Percentiles rank a stretch among this genome's conserved stretches.
These are phyloP conservation scores for Phytophthora kernoviae DNA, from an alignment of 352 stramenopile genomes.

Conservation along the genomic window DNA sequence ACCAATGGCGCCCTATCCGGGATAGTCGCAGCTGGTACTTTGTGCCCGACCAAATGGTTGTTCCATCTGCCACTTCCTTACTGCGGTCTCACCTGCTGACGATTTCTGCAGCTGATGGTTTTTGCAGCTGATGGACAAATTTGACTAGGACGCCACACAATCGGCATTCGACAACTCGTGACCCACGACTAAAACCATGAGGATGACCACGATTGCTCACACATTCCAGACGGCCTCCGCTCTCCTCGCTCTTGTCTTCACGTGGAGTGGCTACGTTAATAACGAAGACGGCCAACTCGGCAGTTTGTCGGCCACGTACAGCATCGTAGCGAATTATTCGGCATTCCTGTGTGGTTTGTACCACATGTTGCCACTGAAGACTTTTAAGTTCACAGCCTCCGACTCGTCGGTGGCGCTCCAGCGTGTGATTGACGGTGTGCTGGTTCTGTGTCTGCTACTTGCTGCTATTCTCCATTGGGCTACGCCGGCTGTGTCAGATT, in stretches of 20 bases:
- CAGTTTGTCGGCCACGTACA: slow-evolving; percentile 35
- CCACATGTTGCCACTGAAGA: slow-evolving; percentile 37
- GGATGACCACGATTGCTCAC: slow-evolving; percentile 10
- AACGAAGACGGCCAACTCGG: slow-evolving; percentile 38
- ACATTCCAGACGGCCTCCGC: slow-evolving; percentile 32
- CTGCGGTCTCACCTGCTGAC: too few species aligned
- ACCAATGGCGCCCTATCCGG: too few species aligned
- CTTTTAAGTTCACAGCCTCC: slow-evolving; percentile 23
- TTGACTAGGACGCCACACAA: too few species aligned
- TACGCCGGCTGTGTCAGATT: slow-evolving; percentile 38
- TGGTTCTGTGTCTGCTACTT: slow-evolving; percentile 36
- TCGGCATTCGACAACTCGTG: too few species aligned
- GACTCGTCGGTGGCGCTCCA: slow-evolving; percentile 34
- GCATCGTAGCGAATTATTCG: slow-evolving; percentile 45
- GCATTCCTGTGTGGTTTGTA: slow-evolving; percentile 40
- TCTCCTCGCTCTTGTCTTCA: slow-evolving; percentile 48
- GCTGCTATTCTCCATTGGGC: slow-evolving; percentile 39
- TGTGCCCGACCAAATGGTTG: too few species aligned
- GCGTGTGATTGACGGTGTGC: slow-evolving; percentile 27
- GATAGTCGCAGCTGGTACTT: too few species aligned
- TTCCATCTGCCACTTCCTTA: too few species aligned
- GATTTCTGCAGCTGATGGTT: too few species aligned
- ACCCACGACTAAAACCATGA: too few species aligned
- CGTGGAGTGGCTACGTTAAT: slow-evolving; percentile 48
- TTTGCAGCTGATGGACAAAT: too few species aligned